Evolutionary conservation across 2,329 filamentous ascomycete genomes (phyloP), one percentile per base, ranked within the genome.

Genomic region (Thermomyces lanuginosus): DNA sequence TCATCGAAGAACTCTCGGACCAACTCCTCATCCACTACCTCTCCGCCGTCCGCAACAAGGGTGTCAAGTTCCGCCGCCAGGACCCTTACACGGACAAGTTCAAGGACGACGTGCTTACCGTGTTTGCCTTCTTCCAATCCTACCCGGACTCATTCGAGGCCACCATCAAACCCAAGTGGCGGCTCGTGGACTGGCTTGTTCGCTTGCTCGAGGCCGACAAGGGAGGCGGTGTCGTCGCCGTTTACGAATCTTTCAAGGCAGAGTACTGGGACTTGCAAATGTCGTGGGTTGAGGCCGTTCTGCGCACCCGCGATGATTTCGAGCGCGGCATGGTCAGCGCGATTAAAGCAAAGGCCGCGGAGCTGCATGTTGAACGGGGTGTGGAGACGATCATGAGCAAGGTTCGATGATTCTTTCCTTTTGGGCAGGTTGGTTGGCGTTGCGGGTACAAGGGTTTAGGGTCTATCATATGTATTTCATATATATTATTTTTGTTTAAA

Each of bases 181-280:
- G 83, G 29, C 81, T 83, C 10, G 82, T 91, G 5, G 79, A 93
- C 53, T 69, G 69, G 43, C 83, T 98, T 44, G 64, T 91, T 11
- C 66, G 72, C 24, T 58, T 98, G 32, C 62, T 98, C n/a, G 62
- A 66, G 24, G 72, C 72, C 3, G 72, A 76, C 16, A 82, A 89
- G 46, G 76, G 74, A 26, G 66, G 72, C 16, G 64, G 61, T 13
- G 63, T 93, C 1, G 72, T 82, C 9, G 71, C 78, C 27, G 73
- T 80, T 1, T 95, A 92, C 45, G 76, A 76, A 41, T 59, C 62
- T 4, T 86, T 98, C 59, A 95, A 93, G 63, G 60, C 56, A 20
- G 66, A 70, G 23, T 93, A 92, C 53, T 92, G 86, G 80, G 89
- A 98, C 55, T 61, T 95, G 48, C 82, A 91, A 51, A 74, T 95